phyloP scores from a whole-genome alignment of 257 asterid species.

The Nicotiana attenuata region DNA sequence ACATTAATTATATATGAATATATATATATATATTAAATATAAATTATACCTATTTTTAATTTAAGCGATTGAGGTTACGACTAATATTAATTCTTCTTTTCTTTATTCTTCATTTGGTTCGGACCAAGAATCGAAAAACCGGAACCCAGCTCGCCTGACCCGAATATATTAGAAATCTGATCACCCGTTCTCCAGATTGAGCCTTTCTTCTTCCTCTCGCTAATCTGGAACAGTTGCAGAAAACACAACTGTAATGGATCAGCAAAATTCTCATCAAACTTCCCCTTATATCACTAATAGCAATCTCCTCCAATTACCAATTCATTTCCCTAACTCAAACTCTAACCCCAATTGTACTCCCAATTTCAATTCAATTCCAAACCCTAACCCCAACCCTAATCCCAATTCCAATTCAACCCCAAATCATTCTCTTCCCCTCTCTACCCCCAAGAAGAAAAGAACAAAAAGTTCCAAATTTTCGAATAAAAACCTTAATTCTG shows the following conservation, averaged over 20 bases:
- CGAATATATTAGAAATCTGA: not conserved
- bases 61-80: too few species aligned
- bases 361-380: conserved; percentile 20
- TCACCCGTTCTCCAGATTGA: not conserved
- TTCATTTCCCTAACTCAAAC: conserved; percentile 31
- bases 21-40: too few species aligned
- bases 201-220: conserved; percentile 3
- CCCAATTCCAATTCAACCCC: conserved; percentile 21
- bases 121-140: too few species aligned
- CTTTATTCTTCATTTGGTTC: too few species aligned
- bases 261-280: not conserved
- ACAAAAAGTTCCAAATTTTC: conserved; percentile 27
- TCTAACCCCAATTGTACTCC: conserved; percentile 13
- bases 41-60: too few species aligned
- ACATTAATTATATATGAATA: too few species aligned
- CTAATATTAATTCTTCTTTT: too few species aligned
- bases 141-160: not conserved
- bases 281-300: conserved; percentile 30
- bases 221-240: not conserved
- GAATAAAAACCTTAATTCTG: not conserved
- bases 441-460: conserved; percentile 60
- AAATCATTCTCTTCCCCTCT: conserved; percentile 16
- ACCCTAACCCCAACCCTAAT: conserved; percentile 24
- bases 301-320: conserved; percentile 43
- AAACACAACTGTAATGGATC: conserved; percentile 36